Evolutionary conservation across 2,329 filamentous ascomycete genomes (phyloP).

Genomic region (Cordyceps fumosorosea): DNA sequence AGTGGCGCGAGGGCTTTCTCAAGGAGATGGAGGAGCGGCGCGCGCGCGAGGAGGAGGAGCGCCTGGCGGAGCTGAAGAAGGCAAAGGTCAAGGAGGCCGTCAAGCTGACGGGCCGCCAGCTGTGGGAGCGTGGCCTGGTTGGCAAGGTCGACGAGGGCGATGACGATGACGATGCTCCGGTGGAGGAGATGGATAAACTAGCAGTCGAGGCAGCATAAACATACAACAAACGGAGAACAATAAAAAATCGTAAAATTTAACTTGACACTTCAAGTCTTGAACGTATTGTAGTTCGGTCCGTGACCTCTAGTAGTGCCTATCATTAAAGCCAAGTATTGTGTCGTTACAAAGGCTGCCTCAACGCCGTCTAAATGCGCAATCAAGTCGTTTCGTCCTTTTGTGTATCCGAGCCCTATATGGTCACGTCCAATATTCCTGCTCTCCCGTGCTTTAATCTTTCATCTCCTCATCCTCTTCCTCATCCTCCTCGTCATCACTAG

Average conservation of each 20-base stretch:
- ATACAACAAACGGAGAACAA: neutral
- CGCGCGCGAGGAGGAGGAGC: constrained; percentile 63
- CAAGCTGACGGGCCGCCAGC: constrained; percentile 64
- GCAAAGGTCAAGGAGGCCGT: constrained; percentile 68
- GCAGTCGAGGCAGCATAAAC: constrained; percentile 52
- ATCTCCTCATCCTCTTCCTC: constrained; percentile 43
- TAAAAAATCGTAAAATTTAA: constrained; percentile 8
- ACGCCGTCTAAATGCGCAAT: constrained; percentile 21
- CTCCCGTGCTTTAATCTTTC: constrained; percentile 46
- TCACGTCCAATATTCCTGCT: constrained; percentile 19
- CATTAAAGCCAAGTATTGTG: constrained; percentile 10
- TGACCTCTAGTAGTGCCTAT: constrained; percentile 1
- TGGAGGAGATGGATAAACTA: constrained; percentile 61
- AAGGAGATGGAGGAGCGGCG: constrained; percentile 74
- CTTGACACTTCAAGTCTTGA: neutral
- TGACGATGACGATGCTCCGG: constrained; percentile 56
- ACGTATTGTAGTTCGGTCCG: neutral
- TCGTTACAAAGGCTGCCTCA: constrained; percentile 11
- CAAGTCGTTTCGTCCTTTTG: constrained; percentile 3
- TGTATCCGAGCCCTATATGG: constrained; percentile 20
- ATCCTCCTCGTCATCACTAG: constrained; percentile 39
- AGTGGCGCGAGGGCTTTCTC: constrained; percentile 73
- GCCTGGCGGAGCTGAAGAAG: constrained; percentile 76
- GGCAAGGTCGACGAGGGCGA: constrained; percentile 61
- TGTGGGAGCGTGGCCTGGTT: constrained; percentile 71